These are phyloP conservation scores for Fusarium tjaetaba DNA, from an alignment of 2,329 filamentous ascomycete genomes.

Conservation along the genomic window DNA sequence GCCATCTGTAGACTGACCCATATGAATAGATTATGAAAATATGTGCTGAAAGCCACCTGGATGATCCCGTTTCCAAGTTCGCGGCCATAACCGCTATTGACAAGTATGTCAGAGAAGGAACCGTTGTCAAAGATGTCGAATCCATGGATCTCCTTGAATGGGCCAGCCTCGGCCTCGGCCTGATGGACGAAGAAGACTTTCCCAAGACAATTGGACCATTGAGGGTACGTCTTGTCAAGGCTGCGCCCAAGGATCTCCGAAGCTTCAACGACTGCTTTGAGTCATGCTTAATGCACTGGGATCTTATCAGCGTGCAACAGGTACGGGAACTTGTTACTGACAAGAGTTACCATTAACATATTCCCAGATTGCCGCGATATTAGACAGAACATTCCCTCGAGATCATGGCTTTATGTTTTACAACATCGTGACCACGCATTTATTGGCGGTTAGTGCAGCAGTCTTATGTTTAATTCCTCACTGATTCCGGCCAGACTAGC, in stretches of 20 bases:
- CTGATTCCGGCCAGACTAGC: slow-evolving; percentile 52
- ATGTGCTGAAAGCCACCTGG: slow-evolving; percentile 62
- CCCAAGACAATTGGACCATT: slow-evolving; percentile 60
- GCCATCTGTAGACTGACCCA: slow-evolving; percentile 7
- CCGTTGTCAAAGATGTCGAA: slow-evolving; percentile 59
- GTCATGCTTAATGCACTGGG: slow-evolving; percentile 64
- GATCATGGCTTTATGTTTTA: slow-evolving; percentile 63
- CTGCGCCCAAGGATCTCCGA: slow-evolving; percentile 58
- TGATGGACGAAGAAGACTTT: slow-evolving; percentile 54
- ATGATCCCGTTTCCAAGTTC: slow-evolving; percentile 58
- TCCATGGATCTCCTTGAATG: slow-evolving; percentile 65
- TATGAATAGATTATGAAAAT: slow-evolving; percentile 55
- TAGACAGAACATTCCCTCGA: slow-evolving; percentile 61
- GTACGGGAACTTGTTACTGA: slow-evolving; percentile 45
- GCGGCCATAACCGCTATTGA: slow-evolving; percentile 57
- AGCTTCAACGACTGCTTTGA: slow-evolving; percentile 58
- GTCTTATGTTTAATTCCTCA: not conserved
- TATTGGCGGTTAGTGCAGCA: slow-evolving; percentile 59
- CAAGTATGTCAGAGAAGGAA: slow-evolving; percentile 58
- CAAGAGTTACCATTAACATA: not conserved
- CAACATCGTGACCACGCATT: slow-evolving; percentile 64
- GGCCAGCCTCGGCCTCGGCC: slow-evolving; percentile 55
- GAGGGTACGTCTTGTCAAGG: slow-evolving; percentile 62
- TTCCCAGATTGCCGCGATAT: slow-evolving; percentile 60
- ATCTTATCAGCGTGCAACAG: slow-evolving; percentile 66